phyloP scores from a whole-genome alignment of 176 grass and related monocot species.

The Zea mays region Zm-B73-REFERENCE-NAM-5.0 NC_050101.1:145877501-145878000 shows the following conservation, averaged over 20 bases:
- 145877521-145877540: conserved; percentile 41
- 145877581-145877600: conserved; percentile 48
- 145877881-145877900: too few species aligned
- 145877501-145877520: conserved; percentile 32
- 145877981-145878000: too few species aligned
- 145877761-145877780: neutral
- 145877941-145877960: too few species aligned
- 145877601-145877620: neutral
- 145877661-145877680: neutral
- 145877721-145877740: neutral
- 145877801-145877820: too few species aligned
- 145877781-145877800: neutral
- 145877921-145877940: too few species aligned
- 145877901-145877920: too few species aligned
- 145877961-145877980: too few species aligned
- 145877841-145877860: too few species aligned
- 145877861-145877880: too few species aligned
- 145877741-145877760: neutral
- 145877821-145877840: too few species aligned
- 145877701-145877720: neutral
- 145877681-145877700: neutral
- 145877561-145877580: conserved; percentile 57
- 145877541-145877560: conserved; percentile 39
- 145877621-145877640: conserved; percentile 10
- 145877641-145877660: neutral